phyloP scores from a whole-genome alignment of 352 stramenopile species.

The Phytophthora sp. region DNA sequence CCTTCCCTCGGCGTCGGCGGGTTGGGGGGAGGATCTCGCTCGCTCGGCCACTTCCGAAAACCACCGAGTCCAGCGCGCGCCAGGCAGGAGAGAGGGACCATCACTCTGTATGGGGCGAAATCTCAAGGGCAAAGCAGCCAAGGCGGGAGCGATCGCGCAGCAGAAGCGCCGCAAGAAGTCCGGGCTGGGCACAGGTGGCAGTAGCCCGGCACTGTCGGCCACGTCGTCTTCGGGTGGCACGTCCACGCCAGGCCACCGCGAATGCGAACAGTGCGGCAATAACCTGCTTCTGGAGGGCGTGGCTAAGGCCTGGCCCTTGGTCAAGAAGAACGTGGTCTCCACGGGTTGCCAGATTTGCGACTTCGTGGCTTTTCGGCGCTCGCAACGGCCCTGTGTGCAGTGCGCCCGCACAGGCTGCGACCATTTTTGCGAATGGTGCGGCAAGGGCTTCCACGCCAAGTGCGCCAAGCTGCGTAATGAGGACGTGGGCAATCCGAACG shows the following conservation, averaged over 20 bases:
- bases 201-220: slow-evolving; percentile 36
- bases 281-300: slow-evolving; percentile 48
- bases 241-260: slow-evolving; percentile 47
- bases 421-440: slow-evolving; percentile 88
- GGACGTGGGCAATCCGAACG: slow-evolving; percentile 56
- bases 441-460: slow-evolving; percentile 78
- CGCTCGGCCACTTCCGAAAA: slow-evolving; percentile 42
- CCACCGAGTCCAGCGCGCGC: slow-evolving; percentile 8
- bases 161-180: slow-evolving; percentile 47
- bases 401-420: slow-evolving; percentile 70
- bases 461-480: slow-evolving; percentile 63
- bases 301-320: slow-evolving; percentile 45
- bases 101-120: slow-evolving; percentile 47
- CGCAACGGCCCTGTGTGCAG: slow-evolving; percentile 68
- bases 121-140: slow-evolving; percentile 38
- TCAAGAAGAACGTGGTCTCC: slow-evolving; percentile 54
- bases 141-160: slow-evolving; percentile 23
- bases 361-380: slow-evolving; percentile 75
- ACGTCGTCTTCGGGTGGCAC: slow-evolving; percentile 38
- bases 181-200: slow-evolving; percentile 12
- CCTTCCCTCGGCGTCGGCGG: slow-evolving; percentile 9
- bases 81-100: slow-evolving; percentile 29
- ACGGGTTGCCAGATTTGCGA: slow-evolving; percentile 83
- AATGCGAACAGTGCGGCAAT: slow-evolving; percentile 66
- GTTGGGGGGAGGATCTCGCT: slow-evolving; percentile 40